Percentiles rank a stretch among this genome's conserved stretches.
Conservation (phyloP, 176 grass and related monocot species). For the Carex scoparia region DNA sequence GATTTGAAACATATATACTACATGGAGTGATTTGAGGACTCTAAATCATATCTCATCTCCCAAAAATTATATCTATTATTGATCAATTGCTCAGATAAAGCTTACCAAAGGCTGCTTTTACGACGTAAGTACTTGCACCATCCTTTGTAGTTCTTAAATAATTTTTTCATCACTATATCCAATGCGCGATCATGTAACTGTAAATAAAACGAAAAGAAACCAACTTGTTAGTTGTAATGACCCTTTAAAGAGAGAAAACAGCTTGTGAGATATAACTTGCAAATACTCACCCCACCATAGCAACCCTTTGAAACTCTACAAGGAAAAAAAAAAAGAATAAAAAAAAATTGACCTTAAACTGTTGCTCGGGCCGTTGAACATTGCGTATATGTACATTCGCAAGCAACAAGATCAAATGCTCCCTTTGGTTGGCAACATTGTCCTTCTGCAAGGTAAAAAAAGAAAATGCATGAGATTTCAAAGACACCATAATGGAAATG, state of each 20-base stretch:
- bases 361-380: slow-evolving; percentile 51
- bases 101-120: slow-evolving; percentile 87
- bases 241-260: slow-evolving; percentile 24
- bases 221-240: slow-evolving; percentile 5
- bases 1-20: too few species aligned
- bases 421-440: slow-evolving; percentile 92
- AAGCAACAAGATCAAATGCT: slow-evolving; percentile 92
- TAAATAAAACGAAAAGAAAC: slow-evolving; percentile 7
- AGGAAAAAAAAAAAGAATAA: not conserved
- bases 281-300: not conserved
- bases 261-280: not conserved
- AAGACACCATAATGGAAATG: slow-evolving; percentile 25
- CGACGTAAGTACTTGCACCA: slow-evolving; percentile 88
- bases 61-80: not conserved
- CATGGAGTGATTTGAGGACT: too few species aligned
- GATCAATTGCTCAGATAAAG: not conserved
- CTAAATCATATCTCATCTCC: too few species aligned
- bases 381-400: slow-evolving; percentile 76
- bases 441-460: slow-evolving; percentile 69
- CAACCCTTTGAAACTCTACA: not conserved
- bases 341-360: slow-evolving; percentile 54
- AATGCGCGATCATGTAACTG: slow-evolving; percentile 77
- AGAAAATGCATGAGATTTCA: slow-evolving; percentile 37
- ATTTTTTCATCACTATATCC: slow-evolving; percentile 76
- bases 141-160: slow-evolving; percentile 92